Evolutionary conservation across 1,139 yeast genomes (phyloP), one percentile per base, ranked within the genome.

Genomic region (Candida tunisiensis): DNA sequence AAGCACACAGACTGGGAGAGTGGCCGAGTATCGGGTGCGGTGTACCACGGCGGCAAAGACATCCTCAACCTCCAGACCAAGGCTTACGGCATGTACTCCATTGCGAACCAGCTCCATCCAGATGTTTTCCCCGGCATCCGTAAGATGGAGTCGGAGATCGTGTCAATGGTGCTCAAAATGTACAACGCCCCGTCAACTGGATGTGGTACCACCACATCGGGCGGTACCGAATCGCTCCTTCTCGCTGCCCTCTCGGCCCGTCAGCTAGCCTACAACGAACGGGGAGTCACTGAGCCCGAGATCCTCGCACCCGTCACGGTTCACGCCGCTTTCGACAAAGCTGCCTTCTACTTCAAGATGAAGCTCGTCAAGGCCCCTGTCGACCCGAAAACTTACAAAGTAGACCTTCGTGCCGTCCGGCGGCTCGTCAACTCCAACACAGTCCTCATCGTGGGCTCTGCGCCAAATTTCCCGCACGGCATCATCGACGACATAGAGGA

Each of bases 381-480:
- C 26, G 85, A 77, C 41, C 73, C 79, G 0, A 51, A 45, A 5
- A 71, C 85, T 3, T 75, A 51, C 47, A 57, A 75, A 47, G 94
- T 79, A 8, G 73, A 83, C 42, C 45, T 75, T 13, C 47, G 49
- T 2, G 69, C 70, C 31, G 83, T 80, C 25, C 61, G 62, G 38
- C 55, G 69, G 20, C 59, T 77, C 28, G 72, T 88, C 34, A 82
- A 77, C 42, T 49, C 57, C 5, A 83, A 85, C 50, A 88, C 96
- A 0, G 78, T 80, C 5, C 57, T 88, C 24, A 53, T 88, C 23
- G 82, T 74, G 8, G 96, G 96, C 0, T 83, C 95, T 1, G 94
- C 95, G 4, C 96, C 98, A 21, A 88, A 85, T 54, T 88, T 73
- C 52, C 96, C 98, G 2, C 96, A 88, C 47, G 98, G 98, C 15